Evolutionary conservation across 495 filamentous ascomycete species (phyloP).

Genomic region (Xylaria longipes): DNA sequence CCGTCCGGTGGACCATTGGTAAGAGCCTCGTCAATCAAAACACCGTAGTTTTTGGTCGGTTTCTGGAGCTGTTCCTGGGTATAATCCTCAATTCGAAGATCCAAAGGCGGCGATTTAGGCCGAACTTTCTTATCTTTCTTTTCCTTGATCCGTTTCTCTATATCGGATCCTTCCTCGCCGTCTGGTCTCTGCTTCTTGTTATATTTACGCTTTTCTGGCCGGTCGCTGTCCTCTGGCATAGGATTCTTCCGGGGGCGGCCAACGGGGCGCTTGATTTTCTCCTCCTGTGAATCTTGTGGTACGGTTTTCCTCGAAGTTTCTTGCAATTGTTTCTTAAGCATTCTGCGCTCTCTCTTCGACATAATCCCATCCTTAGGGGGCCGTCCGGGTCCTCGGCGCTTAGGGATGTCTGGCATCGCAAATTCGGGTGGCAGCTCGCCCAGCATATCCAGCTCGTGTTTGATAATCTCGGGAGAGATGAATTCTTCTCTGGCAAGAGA

Average conservation of each 20-base stretch:
- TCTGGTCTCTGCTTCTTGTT: constrained; percentile 73
- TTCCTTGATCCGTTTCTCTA: constrained; percentile 58
- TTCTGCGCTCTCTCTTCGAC: constrained; percentile 80
- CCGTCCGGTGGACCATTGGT: constrained; percentile 70
- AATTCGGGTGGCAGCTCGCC: constrained; percentile 37
- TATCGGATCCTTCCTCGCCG: constrained; percentile 53
- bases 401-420: constrained; percentile 54
- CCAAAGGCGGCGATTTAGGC: constrained; percentile 63
- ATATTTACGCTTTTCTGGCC: constrained; percentile 78
- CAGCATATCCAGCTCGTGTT: constrained; percentile 20
- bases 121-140: constrained; percentile 63
- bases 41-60: constrained; percentile 84
- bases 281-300: constrained; percentile 50
- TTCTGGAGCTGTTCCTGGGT: constrained; percentile 85
- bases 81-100: constrained; percentile 74
- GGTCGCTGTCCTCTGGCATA: constrained; percentile 61
- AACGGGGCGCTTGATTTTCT: constrained; percentile 66
- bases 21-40: constrained; percentile 89
- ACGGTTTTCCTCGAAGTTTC: constrained; percentile 55
- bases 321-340: constrained; percentile 67
- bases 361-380: constrained; percentile 93
- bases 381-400: constrained; percentile 82
- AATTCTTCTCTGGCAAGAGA: constrained; percentile 47
- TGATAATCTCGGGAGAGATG: constrained; percentile 45
- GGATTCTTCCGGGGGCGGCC: constrained; percentile 62